Base-by-base conservation (phyloP, 768 basidiomycete species). In the Rhodotorula taiwanensis region DNA sequence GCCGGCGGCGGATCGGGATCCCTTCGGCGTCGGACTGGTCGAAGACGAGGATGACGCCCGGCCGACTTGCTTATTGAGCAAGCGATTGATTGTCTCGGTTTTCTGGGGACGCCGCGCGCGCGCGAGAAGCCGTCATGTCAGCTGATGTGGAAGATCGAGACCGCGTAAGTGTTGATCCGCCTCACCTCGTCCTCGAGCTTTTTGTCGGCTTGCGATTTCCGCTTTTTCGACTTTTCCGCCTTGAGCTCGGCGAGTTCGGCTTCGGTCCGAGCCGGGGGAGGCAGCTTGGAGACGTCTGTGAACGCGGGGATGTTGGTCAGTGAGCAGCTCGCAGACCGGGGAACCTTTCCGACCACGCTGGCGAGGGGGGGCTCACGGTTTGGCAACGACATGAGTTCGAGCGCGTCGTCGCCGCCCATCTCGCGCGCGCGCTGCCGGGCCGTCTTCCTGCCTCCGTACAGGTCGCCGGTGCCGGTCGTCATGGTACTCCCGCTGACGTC, bases 81-180 rank as follows among this genome's bases (percentile, higher is more conserved):
- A 80, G 31, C 89, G 85, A 70, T 90, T 90, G 74, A 92, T 91
- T 0, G 89, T 91, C 71, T 91, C 89, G 28, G 83, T 83, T 87
- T 89, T 66, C 53, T 56, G 52, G 16, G 41, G 45, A 11, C 5
- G 23, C 13, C 23, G 34, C 5, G 34, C 28, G 41, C 9, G 20
- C 15, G 30, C 55, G 30, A 53, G 45, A 9, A 50, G 9, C 20
- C 16, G 49, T 23, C 5, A 27, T 18, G 28, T 33, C 16, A 58
- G 48, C n/a, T 31, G 43, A 21, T 6, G 42, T 11, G 13, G 15
- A 10, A 23, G n/a, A n/a, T n/a, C 33, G 34, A 48, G 18, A 30
- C 3, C 18, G 31, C 20, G 66, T 72, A 55, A 55, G 84, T n/a
- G n/a, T n/a, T n/a, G n/a, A n/a, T n/a, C n/a, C n/a, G n/a, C 68